Base-by-base conservation (phyloP, 1,139 yeast genomes). In the Sugiyamaella pinicola region DNA sequence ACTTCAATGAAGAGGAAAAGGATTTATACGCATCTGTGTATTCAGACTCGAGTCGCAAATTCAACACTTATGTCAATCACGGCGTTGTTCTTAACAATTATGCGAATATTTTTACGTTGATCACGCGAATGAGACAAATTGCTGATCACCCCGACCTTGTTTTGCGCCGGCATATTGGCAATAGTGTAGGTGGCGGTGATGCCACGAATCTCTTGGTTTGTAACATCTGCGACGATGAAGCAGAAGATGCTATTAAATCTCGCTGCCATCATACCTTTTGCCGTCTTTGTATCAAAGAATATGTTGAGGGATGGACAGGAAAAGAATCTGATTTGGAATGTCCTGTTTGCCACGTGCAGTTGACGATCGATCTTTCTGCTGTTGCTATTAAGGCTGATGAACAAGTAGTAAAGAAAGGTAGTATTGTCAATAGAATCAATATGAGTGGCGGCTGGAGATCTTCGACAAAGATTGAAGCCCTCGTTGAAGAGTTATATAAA, bases 81-180 rank as follows among this genome's bases (percentile, higher is more conserved):
- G 99, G 99, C 69, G 96, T 93, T 26, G 96, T 90, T 42, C 76
- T 90, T 55, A 91, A 91, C 69, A 93, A 95, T 69, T 93, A 95
- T 71, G 99, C 99, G 40, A 93, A 93, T 64, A 91, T 93, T 64
- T 95, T 93, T 73, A 91, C 98, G 0, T 77, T 95, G 55, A 91
- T 93, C 63, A 95, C 99, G 0, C 77, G 99, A 64, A 93, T 93
- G 99, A 81, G 99, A 65, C 99, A 93, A 70, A 76, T 93, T 63
- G 98, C 99, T 0, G 99, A 95, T 69, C 99, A 93, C 69, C 99
- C 99, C 0, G 99, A 95, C 72, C 75, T 95, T 59, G 97, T 93
- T 0, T 74, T 93, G 66, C 84, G 91, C 61, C 77, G 90, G 53
- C 81, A 81, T 12, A 69, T 74, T 39, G 49, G 60, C 1, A 58